Conservation (phyloP, 148 eudicot species). For the Heliamphora exappendiculata region DNA sequence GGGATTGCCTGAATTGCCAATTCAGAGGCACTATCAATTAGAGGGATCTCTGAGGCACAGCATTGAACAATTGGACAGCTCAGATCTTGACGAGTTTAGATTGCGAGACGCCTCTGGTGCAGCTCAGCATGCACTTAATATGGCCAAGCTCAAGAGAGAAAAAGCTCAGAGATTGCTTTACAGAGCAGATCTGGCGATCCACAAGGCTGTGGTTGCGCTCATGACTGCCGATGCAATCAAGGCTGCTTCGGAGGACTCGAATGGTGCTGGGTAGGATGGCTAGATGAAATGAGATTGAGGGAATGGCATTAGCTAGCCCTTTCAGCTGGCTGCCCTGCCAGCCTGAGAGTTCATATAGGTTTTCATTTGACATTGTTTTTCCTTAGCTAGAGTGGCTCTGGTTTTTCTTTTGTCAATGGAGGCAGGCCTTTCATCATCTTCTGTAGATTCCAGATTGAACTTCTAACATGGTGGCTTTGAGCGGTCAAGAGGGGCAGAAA, state of each 20-base stretch:
- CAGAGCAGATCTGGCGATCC: conserved; percentile 75
- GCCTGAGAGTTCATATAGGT: conserved; percentile 2
- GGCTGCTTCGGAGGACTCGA: conserved; percentile 37
- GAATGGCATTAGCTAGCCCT: not conserved
- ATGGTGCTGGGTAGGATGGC: conserved; percentile 20
- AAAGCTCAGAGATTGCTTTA: conserved; percentile 71
- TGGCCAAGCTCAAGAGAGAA: conserved; percentile 79
- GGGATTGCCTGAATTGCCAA: conserved; percentile 40
- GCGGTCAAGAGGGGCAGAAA: conserved; percentile 16
- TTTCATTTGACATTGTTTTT: not conserved
- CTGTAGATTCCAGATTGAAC: conserved; percentile 7
- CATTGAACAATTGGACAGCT: conserved; percentile 45
- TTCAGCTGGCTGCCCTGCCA: conserved; percentile 9
- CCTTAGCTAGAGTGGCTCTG: conserved; percentile 10
- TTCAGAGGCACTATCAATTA: conserved; percentile 33
- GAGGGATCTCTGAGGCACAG: conserved; percentile 36
- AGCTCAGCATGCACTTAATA: conserved; percentile 61
- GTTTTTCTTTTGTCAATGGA: conserved; percentile 9
- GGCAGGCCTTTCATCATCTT: conserved; percentile 13
- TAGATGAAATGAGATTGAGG: conserved; percentile 13
- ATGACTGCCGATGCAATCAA: conserved; percentile 84
- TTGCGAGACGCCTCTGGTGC: conserved; percentile 79
- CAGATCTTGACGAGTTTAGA: conserved; percentile 75
- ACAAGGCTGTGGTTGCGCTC: conserved; percentile 76
- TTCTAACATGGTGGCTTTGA: conserved; percentile 11